Conservation (phyloP, 2,329 filamentous ascomycete species). For the Tricladium varicosporioides region DNA sequence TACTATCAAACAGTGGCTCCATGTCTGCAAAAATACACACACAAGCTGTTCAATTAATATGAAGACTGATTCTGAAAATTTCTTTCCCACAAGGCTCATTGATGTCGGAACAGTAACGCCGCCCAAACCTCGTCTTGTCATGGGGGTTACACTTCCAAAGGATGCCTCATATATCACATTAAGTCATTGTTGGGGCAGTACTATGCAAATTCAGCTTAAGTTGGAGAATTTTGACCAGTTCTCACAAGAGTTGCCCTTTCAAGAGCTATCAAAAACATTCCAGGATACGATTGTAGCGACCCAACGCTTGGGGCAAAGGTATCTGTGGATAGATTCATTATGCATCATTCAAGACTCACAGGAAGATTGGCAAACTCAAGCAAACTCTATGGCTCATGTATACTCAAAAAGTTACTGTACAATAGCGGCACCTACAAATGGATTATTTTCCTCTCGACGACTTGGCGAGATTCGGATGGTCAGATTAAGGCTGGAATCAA, state of each 20-base stretch:
- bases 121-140: too few species aligned
- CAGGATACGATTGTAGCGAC: neutral
- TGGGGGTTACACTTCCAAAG: too few species aligned
- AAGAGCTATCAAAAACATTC: neutral
- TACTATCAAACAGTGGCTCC: too few species aligned
- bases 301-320: neutral
- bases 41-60: too few species aligned
- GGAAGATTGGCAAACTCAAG: neutral
- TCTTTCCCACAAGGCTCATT: too few species aligned
- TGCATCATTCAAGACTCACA: constrained; percentile 13
- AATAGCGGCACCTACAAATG: neutral
- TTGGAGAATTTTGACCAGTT: neutral
- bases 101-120: too few species aligned
- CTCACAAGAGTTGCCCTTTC: neutral
- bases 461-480: neutral
- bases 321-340: constrained; percentile 11
- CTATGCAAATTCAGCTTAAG: neutral
- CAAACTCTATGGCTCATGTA: neutral
- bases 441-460: neutral
- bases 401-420: neutral
- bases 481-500: neutral
- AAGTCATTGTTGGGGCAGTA: neutral
- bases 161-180: neutral
- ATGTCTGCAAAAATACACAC: too few species aligned
- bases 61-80: too few species aligned